Evolutionary conservation across 78 protist genomes (phyloP), one percentile per base, ranked within the genome.

Genomic region (Emiliania huxleyi): DNA sequence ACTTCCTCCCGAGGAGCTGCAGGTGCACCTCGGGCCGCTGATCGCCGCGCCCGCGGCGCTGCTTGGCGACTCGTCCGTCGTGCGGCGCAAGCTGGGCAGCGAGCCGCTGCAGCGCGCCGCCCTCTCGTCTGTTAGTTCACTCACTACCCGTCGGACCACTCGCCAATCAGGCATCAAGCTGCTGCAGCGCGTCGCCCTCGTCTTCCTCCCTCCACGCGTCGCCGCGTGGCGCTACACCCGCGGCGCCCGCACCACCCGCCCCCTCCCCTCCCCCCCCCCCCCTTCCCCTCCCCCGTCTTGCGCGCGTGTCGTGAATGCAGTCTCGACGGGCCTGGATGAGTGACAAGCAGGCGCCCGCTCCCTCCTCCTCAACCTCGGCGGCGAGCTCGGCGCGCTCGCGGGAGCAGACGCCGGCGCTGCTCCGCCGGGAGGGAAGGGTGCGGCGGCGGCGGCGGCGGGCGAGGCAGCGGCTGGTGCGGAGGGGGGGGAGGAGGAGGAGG

Each of bases 51-150:
- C 84, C 44, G 21, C 29, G 33, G 49, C 46, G 21, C 40, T 52
- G 73, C 87, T 79, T 44, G 48, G n/a, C 87, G 35, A 44, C 0
- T 37, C 29, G 37, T 43, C 43, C 94, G 42, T 29, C 55, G 0
- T 35, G 38, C 81, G 89, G 45, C 90, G 93, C 62, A 95, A 98
- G 83, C 29, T 83, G 1, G 26, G 73, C 37, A 84, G 90, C 83
- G 97, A 98, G 91, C 56, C 96, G 23, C 40, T 96, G 26, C 99
- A 98, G 93, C 92, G 98, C 73, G 56, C 97, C 48, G 99, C 97
- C 21, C 91, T 98, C n/a, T n/a, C n/a, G n/a, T n/a, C n/a, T n/a
- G n/a, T n/a, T n/a, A n/a, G n/a, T n/a, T n/a, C n/a, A n/a, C n/a
- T n/a, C n/a, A n/a, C n/a, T n/a, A n/a, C n/a, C n/a, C n/a, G n/a